Evolutionary conservation across 768 basidiomycete genomes (phyloP).

Genomic region (Tricholoma bakamatsutake): DNA sequence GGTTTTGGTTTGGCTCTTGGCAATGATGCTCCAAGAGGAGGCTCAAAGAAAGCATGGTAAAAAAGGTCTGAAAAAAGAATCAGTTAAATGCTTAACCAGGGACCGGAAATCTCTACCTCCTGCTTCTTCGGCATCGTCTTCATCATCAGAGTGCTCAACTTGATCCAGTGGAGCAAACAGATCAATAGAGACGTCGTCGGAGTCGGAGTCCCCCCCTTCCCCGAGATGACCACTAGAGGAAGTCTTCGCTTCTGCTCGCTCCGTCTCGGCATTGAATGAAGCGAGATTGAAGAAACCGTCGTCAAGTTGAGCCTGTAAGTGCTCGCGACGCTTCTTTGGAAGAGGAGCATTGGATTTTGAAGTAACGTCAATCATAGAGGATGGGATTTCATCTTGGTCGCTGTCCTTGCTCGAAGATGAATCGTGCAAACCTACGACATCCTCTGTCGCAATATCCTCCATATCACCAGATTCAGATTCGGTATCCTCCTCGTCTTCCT

Average conservation of each 20-base stretch:
- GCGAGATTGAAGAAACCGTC: slow-evolving; percentile 89
- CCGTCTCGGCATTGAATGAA: slow-evolving; percentile 82
- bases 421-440: slow-evolving; percentile 29
- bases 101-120: not conserved
- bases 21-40: slow-evolving; percentile 33
- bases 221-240: slow-evolving; percentile 58
- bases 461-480: slow-evolving; percentile 22
- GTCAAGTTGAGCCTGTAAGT: slow-evolving; percentile 48
- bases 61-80: slow-evolving; percentile 41
- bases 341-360: not conserved
- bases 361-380: slow-evolving; percentile 14
- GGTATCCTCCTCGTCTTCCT: slow-evolving; percentile 21
- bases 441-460: slow-evolving; percentile 20
- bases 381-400: slow-evolving; percentile 24
- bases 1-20: slow-evolving; percentile 12
- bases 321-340: not conserved
- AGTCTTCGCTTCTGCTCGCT: slow-evolving; percentile 63
- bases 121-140: slow-evolving; percentile 33
- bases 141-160: not conserved
- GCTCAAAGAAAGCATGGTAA: slow-evolving; percentile 81
- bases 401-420: slow-evolving; percentile 31
- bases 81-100: not conserved
- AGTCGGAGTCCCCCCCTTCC: slow-evolving; percentile 42
- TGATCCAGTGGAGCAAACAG: slow-evolving; percentile 59
- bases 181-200: slow-evolving; percentile 54